Evolutionary conservation across 148 eudicot genomes (phyloP).

Genomic region (Vaccinium corymbosum): DNA sequence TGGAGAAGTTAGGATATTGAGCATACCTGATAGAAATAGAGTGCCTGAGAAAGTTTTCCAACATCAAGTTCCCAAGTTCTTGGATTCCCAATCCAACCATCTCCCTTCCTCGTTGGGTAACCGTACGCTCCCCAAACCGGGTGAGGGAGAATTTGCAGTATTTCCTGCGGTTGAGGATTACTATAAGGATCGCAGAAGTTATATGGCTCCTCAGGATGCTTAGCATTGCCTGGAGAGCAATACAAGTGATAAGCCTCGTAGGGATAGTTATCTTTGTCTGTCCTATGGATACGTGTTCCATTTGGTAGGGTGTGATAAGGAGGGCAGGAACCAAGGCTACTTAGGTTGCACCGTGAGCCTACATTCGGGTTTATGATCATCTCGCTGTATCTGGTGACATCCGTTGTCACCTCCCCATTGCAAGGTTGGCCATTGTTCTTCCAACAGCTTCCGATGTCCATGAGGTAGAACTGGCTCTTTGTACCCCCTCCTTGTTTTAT

Average conservation of each 20-base stretch:
- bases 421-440: conserved; percentile 55
- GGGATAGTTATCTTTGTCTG: conserved; percentile 30
- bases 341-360: conserved; percentile 27
- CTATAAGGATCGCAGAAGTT: conserved; percentile 40
- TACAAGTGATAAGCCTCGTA: conserved; percentile 48
- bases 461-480: conserved; percentile 46
- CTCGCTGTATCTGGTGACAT: conserved; percentile 59
- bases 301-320: conserved; percentile 46
- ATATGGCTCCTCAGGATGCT: conserved; percentile 25
- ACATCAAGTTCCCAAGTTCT: conserved; percentile 53
- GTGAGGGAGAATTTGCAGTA: conserved; percentile 46
- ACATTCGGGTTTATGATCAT: conserved; percentile 52
- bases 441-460: conserved; percentile 73
- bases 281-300: conserved; percentile 36
- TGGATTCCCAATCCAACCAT: conserved; percentile 44
- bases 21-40: conserved; percentile 42
- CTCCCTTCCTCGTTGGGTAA: conserved; percentile 37
- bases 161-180: conserved; percentile 57
- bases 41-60: conserved; percentile 35
- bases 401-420: conserved; percentile 44
- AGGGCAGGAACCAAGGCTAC: conserved; percentile 29
- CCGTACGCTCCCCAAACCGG: conserved; percentile 47
- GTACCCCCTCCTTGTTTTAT: conserved; percentile 46
- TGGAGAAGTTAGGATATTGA: not conserved
- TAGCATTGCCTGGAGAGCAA: conserved; percentile 52